phyloP scores from a whole-genome alignment of 306 rosid species.

The Fragaria iinumae region DNA sequence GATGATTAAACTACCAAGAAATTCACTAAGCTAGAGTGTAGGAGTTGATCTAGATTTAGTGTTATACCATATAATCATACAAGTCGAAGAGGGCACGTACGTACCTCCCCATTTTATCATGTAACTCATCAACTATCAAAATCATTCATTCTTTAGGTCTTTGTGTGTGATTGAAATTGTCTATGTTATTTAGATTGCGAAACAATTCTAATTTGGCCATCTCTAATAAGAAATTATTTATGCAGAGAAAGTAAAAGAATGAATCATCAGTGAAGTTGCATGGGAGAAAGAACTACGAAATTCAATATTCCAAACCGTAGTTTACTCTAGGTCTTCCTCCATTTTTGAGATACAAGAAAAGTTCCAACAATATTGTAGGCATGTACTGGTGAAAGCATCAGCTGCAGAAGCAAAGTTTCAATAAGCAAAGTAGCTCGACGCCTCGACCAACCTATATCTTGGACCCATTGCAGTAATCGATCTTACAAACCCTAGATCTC shows the following conservation, averaged over 20 bases:
- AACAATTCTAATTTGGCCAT: background rate
- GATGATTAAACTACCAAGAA: background rate
- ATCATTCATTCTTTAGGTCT: background rate
- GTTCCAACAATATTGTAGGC: background rate
- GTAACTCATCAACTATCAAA: background rate
- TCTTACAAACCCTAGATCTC: background rate
- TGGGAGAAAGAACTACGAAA: background rate
- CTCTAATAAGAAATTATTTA: background rate
- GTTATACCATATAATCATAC: background rate
- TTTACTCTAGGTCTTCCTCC: background rate
- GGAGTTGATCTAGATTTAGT: constrained; percentile 1
- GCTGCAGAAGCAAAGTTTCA: background rate
- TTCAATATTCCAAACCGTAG: background rate
- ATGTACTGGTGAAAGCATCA: background rate
- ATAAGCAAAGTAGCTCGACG: background rate
- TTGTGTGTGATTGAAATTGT: background rate
- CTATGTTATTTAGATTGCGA: background rate
- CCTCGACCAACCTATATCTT: too few relatives aligned
- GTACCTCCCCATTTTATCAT: background rate
- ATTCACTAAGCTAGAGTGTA: background rate
- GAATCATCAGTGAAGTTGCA: background rate
- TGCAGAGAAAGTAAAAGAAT: background rate
- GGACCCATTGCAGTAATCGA: too few relatives aligned
- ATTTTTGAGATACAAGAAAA: background rate
- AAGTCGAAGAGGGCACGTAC: background rate